Conservation (phyloP, 768 basidiomycete genomes). For the Dioszegia crocea region DNA sequence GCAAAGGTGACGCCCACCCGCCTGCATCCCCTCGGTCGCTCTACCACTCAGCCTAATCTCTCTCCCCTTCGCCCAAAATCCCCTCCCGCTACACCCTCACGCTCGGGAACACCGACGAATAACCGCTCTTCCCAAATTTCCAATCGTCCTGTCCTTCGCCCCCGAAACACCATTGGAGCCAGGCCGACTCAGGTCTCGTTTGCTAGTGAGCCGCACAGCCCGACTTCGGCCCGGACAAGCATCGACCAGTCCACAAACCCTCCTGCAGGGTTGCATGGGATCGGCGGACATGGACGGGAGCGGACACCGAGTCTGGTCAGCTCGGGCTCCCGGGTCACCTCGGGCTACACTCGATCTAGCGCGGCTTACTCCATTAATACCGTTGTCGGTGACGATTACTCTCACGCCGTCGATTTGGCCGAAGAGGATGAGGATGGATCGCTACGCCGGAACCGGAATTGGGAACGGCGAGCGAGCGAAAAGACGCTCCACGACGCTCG, state of each 20-base stretch:
- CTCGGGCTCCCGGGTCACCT: slow-evolving; percentile 27
- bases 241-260: not conserved
- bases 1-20: not conserved
- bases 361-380: slow-evolving; percentile 23
- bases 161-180: slow-evolving; percentile 13
- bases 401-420: slow-evolving; percentile 12
- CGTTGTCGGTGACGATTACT: slow-evolving; percentile 21
- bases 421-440: slow-evolving; percentile 21
- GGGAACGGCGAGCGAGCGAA: slow-evolving; percentile 31
- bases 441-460: not conserved
- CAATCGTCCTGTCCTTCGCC: slow-evolving; percentile 15
- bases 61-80: slow-evolving; percentile 10
- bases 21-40: not conserved
- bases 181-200: slow-evolving; percentile 16
- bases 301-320: slow-evolving; percentile 35
- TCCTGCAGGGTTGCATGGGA: not conserved
- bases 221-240: slow-evolving; percentile 3
- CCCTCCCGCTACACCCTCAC: slow-evolving; percentile 8
- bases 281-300: slow-evolving; percentile 15
- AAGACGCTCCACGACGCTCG: slow-evolving; percentile 35
- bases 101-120: slow-evolving; percentile 1
- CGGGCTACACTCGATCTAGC: slow-evolving; percentile 31
- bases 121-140: not conserved
- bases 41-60: slow-evolving; percentile 16
- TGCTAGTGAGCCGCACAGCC: not conserved